phyloP scores from a whole-genome alignment of 164 flowering plant species.

The Chimonanthus salicifolius region DNA sequence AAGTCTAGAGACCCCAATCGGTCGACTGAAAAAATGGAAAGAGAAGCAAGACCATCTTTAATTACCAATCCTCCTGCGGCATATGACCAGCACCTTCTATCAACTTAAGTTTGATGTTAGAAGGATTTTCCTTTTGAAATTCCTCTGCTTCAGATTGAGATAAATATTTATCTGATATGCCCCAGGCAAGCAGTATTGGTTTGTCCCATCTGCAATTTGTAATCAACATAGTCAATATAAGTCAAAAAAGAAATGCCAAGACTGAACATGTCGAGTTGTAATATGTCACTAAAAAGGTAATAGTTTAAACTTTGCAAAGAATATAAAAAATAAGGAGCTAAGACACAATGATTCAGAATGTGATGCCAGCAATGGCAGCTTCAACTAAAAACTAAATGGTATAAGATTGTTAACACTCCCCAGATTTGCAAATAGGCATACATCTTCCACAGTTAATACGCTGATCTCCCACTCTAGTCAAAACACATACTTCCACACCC shows the following conservation, averaged over 20 bases:
- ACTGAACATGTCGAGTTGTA: neutral
- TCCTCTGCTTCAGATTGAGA: conserved; percentile 80
- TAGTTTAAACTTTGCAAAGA: neutral
- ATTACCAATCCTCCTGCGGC: conserved; percentile 99
- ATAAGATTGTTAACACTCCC: neutral
- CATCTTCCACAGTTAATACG: neutral
- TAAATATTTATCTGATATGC: conserved; percentile 81
- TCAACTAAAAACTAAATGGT: neutral
- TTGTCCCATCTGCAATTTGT: conserved; percentile 65
- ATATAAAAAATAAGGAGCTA: neutral
- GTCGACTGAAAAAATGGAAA: neutral
- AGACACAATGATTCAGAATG: neutral
- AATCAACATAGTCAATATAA: conserved; percentile 15
- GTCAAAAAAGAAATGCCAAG: neutral
- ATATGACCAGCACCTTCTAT: conserved; percentile 98
- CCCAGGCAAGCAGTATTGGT: conserved; percentile 81
- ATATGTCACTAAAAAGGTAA: too few species aligned
- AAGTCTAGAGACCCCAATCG: neutral
- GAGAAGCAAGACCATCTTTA: neutral
- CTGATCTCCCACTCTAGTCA: too few species aligned
- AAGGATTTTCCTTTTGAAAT: conserved; percentile 69
- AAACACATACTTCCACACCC: too few species aligned
- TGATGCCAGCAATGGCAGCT: neutral
- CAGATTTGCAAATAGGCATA: neutral
- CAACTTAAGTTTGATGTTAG: conserved; percentile 44